phyloP scores from a whole-genome alignment of 2,329 filamentous ascomycete genomes.

The Nemania bipapillata region DNA sequence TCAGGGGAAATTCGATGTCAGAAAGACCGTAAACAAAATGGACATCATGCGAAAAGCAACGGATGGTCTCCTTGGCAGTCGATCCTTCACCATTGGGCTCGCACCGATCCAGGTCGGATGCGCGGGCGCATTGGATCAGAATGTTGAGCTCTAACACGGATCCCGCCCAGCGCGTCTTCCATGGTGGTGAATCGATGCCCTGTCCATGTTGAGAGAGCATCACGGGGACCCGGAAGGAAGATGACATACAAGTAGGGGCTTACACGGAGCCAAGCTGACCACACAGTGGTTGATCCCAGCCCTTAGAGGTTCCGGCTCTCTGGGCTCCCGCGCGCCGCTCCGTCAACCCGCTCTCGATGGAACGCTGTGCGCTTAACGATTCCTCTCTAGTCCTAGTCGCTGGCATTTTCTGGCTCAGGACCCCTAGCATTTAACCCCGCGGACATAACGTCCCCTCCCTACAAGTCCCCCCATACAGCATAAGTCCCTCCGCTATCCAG shows the following conservation, averaged over 20 bases:
- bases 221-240: constrained; percentile 2
- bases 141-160: not conserved
- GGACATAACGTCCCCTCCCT: constrained; percentile 25
- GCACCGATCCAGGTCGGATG: not conserved
- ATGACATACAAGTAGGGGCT: constrained; percentile 12
- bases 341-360: constrained; percentile 36
- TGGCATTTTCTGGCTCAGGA: constrained; percentile 5
- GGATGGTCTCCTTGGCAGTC: constrained; percentile 8
- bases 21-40: not conserved
- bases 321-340: constrained; percentile 48
- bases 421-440: constrained; percentile 26
- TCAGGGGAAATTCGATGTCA: constrained; percentile 20
- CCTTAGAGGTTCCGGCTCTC: constrained; percentile 40
- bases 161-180: constrained; percentile 1
- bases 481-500: no score
- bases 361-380: constrained; percentile 46
- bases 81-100: constrained; percentile 11
- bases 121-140: constrained; percentile 8
- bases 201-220: constrained; percentile 17
- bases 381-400: constrained; percentile 43
- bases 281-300: constrained; percentile 23
- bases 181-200: not conserved
- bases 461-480: constrained; percentile 15
- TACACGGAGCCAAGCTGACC: constrained; percentile 16
- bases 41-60: constrained; percentile 34